Evolutionary conservation across 164 flowering plant species (phyloP).

Genomic region (Stephania yunnanensis): DNA sequence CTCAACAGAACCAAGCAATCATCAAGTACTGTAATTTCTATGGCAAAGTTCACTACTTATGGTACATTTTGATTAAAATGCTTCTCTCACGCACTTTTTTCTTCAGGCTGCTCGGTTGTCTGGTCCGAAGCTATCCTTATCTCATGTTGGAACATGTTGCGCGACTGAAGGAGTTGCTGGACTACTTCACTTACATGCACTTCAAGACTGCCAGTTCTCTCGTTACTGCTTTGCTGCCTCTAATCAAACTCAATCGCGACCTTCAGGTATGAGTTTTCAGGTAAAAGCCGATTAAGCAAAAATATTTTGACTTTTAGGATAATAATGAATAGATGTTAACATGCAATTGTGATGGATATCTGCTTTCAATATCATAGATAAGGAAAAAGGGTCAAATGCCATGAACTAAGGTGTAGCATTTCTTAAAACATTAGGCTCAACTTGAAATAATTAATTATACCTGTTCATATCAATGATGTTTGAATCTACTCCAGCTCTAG

Average conservation of each 20-base stretch:
- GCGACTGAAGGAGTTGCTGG: slow-evolving; percentile 73
- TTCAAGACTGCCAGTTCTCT: slow-evolving; percentile 43
- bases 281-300: background rate
- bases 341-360: background rate
- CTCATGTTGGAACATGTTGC: slow-evolving; percentile 64
- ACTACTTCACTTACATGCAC: slow-evolving; percentile 74
- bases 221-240: slow-evolving; percentile 56
- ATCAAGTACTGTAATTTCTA: slow-evolving; percentile 36
- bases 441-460: background rate
- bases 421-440: background rate
- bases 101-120: slow-evolving; percentile 53
- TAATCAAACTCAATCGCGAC: slow-evolving; percentile 56
- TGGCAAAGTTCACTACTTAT: background rate
- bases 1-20: slow-evolving; percentile 52
- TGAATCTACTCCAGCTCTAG: too few relatives aligned
- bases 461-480: too few relatives aligned
- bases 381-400: background rate
- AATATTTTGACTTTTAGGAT: background rate
- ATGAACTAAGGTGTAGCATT: background rate
- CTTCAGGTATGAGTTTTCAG: slow-evolving; percentile 47
- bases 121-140: slow-evolving; percentile 52
- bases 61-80: background rate
- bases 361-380: background rate
- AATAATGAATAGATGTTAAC: background rate
- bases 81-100: background rate